Evolutionary conservation across 495 filamentous ascomycete genomes (phyloP).

Genomic region (Penicillium macrosclerotiorum): DNA sequence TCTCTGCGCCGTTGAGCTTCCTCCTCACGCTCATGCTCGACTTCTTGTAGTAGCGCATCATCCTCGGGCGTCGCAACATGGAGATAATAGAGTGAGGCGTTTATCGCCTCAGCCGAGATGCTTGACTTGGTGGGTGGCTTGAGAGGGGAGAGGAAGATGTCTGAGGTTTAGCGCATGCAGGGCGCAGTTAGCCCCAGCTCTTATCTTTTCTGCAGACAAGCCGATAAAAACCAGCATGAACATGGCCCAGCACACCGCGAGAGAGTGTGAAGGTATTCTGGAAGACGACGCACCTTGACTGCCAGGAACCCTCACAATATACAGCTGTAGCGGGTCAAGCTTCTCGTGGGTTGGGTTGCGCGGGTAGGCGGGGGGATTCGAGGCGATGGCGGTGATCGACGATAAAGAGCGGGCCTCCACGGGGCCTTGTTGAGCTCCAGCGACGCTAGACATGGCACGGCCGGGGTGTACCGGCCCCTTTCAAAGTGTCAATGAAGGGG

Average conservation of each 20-base stretch:
- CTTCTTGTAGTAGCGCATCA: slow-evolving; percentile 48
- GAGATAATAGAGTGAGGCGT: slow-evolving; percentile 85
- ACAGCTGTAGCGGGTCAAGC: slow-evolving; percentile 70
- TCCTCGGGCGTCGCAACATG: slow-evolving; percentile 71
- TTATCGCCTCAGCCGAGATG: slow-evolving; percentile 82
- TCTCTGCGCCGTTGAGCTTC: slow-evolving; percentile 49
- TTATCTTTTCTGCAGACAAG: slow-evolving; percentile 11
- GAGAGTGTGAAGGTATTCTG: background rate
- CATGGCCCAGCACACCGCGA: background rate
- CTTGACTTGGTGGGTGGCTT: slow-evolving; percentile 79
- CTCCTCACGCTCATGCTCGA: slow-evolving; percentile 38
- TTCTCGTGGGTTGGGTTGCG: slow-evolving; percentile 64
- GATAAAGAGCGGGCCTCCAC: slow-evolving; percentile 84
- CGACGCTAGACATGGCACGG: slow-evolving; percentile 22
- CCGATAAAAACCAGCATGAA: slow-evolving; percentile 1
- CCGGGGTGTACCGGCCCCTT: slow-evolving; percentile 26
- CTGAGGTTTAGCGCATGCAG: slow-evolving; percentile 40
- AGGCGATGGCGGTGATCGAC: slow-evolving; percentile 72
- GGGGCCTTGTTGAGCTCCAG: slow-evolving; percentile 36
- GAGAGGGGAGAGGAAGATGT: slow-evolving; percentile 90
- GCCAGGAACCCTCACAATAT: slow-evolving; percentile 90
- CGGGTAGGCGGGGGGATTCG: slow-evolving; percentile 82
- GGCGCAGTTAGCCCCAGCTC: slow-evolving; percentile 12
- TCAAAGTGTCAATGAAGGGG: background rate
- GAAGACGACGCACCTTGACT: slow-evolving; percentile 66